Conservation (phyloP, 495 filamentous ascomycete genomes). For the Penicillium odoratum region DNA sequence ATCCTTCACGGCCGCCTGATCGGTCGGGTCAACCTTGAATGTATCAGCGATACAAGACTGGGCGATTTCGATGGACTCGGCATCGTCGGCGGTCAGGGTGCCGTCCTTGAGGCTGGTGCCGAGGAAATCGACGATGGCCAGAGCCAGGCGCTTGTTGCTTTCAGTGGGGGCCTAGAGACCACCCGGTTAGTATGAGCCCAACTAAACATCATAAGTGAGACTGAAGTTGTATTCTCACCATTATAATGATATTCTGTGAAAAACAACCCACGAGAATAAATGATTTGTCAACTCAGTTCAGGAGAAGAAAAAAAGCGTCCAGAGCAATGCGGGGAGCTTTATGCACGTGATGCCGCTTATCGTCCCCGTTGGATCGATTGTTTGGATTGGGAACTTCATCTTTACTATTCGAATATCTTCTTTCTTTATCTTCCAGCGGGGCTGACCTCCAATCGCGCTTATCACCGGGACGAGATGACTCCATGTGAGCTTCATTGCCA, state of each 20-base stretch:
- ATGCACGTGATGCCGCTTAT: constrained; percentile 34
- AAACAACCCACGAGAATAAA: constrained; percentile 1
- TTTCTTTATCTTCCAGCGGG: constrained; percentile 4
- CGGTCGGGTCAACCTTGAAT: constrained; percentile 87
- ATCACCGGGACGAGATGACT: constrained; percentile 37
- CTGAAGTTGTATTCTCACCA: constrained; percentile 12
- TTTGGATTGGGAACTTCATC: constrained; percentile 12
- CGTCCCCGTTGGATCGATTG: constrained; percentile 22
- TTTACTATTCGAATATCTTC: constrained; percentile 6
- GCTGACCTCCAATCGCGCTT: constrained; percentile 1
- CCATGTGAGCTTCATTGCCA: constrained; percentile 37
- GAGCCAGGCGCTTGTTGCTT: constrained; percentile 92
- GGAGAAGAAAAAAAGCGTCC: constrained; percentile 18
- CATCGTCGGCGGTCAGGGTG: constrained; percentile 80
- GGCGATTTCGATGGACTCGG: constrained; percentile 89
- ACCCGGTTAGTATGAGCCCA: constrained; percentile 10
- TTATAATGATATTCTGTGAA: constrained; percentile 11
- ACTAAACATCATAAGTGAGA: neutral
- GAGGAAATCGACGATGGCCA: constrained; percentile 96
- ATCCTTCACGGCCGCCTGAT: constrained; percentile 68
- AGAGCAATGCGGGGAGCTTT: constrained; percentile 27
- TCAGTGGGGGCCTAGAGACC: constrained; percentile 56
- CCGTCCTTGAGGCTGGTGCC: constrained; percentile 82
- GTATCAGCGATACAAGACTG: constrained; percentile 89
- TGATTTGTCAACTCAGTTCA: constrained; percentile 2